phyloP scores from a whole-genome alignment of 371 early-diverging fungal species.

The Syncephalastrum racemosum region DNA sequence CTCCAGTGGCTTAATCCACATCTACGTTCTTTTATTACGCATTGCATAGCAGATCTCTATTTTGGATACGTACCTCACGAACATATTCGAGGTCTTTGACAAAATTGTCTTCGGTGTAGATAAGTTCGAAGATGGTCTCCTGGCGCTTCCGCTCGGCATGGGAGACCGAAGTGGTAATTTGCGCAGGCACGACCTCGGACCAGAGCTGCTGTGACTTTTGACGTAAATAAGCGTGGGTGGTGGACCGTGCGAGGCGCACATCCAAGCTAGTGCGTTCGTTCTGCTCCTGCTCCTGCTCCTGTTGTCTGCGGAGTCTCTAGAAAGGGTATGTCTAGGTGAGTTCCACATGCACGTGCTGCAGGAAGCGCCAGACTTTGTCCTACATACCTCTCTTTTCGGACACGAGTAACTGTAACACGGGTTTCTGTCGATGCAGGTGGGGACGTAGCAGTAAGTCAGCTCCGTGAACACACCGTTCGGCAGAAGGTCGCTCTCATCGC shows the following conservation, averaged over 20 bases:
- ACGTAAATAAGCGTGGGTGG: conserved; percentile 19
- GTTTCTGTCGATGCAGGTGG: conserved; percentile 71
- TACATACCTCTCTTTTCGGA: conserved; percentile 38
- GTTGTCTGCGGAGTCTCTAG: neutral
- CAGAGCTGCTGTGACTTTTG: conserved; percentile 14
- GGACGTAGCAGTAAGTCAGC: conserved; percentile 53
- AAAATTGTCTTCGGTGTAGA: conserved; percentile 88
- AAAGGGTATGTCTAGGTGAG: too few species aligned
- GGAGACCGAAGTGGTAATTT: conserved; percentile 13
- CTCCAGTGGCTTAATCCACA: conserved; percentile 77
- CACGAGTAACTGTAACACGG: conserved; percentile 83
- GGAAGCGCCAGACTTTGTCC: too few species aligned
- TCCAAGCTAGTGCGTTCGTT: conserved; percentile 4
- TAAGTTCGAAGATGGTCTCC: conserved; percentile 89
- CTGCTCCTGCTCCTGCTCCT: too few species aligned
- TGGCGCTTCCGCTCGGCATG: conserved; percentile 84
- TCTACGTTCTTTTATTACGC: conserved; percentile 27
- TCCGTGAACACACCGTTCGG: conserved; percentile 46
- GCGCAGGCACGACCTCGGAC: conserved; percentile 16
- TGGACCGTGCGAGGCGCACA: conserved; percentile 9
- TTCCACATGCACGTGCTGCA: too few species aligned
- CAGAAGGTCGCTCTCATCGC: neutral
- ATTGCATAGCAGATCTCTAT: neutral
- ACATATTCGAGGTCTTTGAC: conserved; percentile 70
- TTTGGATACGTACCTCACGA: conserved; percentile 24